These are phyloP conservation scores for Calonectria pauciramosa DNA, from an alignment of 2,329 filamentous ascomycete species.

Conservation along the genomic window DNA sequence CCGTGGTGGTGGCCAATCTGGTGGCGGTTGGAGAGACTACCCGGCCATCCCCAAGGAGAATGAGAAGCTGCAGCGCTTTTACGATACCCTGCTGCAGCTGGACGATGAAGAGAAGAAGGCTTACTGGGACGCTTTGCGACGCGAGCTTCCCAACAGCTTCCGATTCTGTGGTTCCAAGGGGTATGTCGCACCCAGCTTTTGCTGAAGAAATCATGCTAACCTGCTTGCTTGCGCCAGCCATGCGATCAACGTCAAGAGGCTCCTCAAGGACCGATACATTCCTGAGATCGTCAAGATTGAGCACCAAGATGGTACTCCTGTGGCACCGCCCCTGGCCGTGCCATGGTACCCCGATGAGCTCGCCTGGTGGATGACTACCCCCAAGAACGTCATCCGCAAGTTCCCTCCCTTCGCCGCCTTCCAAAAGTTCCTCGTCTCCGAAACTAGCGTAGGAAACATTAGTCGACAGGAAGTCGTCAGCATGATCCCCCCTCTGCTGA, in stretches of 20 bases:
- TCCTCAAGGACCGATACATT: conserved; percentile 89
- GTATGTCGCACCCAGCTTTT: conserved; percentile 57
- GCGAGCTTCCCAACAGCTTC: conserved; percentile 96
- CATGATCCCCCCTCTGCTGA: conserved; percentile 96
- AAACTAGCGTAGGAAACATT: conserved; percentile 97
- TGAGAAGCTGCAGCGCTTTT: conserved; percentile 87
- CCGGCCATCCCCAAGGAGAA: conserved; percentile 78
- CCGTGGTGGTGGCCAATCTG: conserved; percentile 45
- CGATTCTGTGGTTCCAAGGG: conserved; percentile 96
- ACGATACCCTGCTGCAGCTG: conserved; percentile 82
- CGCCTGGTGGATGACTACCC: conserved; percentile 98
- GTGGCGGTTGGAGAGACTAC: conserved; percentile 53
- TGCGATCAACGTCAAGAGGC: conserved; percentile 91
- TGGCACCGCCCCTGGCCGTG: conserved; percentile 86
- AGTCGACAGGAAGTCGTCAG: conserved; percentile 97
- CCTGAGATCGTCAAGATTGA: conserved; percentile 90
- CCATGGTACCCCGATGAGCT: conserved; percentile 95
- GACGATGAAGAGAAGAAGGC: conserved; percentile 81
- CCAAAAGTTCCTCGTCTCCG: conserved; percentile 97
- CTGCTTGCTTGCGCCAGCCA: conserved; percentile 68
- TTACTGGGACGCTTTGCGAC: conserved; percentile 88
- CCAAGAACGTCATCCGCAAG: conserved; percentile 94
- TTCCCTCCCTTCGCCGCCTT: conserved; percentile 95
- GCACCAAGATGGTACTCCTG: conserved; percentile 83
- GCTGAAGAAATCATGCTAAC: conserved; percentile 33